phyloP scores from a whole-genome alignment of 306 rosid species.

The Cyclanthera cordifolia region DNA sequence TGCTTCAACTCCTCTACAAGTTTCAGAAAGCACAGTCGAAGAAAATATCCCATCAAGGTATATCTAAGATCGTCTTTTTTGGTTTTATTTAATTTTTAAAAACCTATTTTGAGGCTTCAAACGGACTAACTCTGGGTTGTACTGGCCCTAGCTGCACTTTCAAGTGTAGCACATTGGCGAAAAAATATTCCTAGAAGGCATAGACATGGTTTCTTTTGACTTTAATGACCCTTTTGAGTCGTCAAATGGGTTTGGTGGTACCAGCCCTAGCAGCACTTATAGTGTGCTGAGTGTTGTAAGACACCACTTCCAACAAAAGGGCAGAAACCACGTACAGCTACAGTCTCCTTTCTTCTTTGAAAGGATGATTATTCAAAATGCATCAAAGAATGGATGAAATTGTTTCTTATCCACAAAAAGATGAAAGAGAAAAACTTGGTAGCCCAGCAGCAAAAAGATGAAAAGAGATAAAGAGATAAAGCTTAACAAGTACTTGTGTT shows the following conservation, averaged over 20 bases:
- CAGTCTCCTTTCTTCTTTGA: too few relatives aligned
- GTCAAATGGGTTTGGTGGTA: constrained; percentile 7
- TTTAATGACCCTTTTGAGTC: neutral
- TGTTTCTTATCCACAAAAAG: too few relatives aligned
- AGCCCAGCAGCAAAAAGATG: too few relatives aligned
- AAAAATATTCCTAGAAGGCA: neutral
- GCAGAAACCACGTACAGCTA: too few relatives aligned
- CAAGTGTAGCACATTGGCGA: neutral
- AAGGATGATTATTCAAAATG: too few relatives aligned
- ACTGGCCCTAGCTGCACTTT: neutral
- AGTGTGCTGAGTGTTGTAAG: too few relatives aligned
- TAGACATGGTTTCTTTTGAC: neutral
- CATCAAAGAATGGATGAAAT: too few relatives aligned
- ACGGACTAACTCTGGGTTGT: neutral
- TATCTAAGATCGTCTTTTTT: neutral
- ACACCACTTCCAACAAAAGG: too few relatives aligned
- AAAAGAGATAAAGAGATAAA: too few relatives aligned
- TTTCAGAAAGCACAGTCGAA: constrained; percentile 62
- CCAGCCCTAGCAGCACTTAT: neutral
- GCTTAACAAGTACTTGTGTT: too few relatives aligned
- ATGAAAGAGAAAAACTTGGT: too few relatives aligned
- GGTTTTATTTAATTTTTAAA: neutral
- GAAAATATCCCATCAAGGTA: constrained; percentile 87
- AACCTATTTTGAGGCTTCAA: neutral
- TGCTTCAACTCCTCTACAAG: constrained; percentile 59